Base-by-base conservation (phyloP, 257 asterid genomes). In the Solanum pennellii region DNA sequence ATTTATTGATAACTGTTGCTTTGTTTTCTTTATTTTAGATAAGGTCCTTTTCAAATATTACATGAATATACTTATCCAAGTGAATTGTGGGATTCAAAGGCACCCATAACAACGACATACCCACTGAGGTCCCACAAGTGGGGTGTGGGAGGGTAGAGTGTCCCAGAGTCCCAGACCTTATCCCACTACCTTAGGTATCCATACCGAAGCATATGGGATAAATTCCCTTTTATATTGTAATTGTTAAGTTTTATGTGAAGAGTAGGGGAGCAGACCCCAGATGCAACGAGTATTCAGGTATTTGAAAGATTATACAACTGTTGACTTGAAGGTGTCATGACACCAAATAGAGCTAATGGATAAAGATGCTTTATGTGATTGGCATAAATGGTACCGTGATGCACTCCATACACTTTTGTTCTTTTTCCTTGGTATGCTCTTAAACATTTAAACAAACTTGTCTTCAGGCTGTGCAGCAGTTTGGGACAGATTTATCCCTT, bases 401-500 rank as follows among this genome's bases (percentile, higher is more conserved):
- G 42, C 65, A 77, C 15, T 45, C 44, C 68, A 31, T 47, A 31
- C 35, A 52, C 84, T 33, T 73, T 33, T 52, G 75, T 66, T 71
- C 29, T 45, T 42, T 60, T 21, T 65, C 75, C 65, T 71, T 27
- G 56, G 37, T 71, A 82, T 69, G 37, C 84, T 29, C 83, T 13
- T 86, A 9, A 75, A 56, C 29, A 23, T 65, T 88, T 83, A 85
- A 52, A 59, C 42, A 41, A 35, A 68, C 68, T 9, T 44, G 66
- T 75, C 45, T 87, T 83, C 82, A 96, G 99, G 99, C 93, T 39
- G 85, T 95, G 52, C 92, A 89, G 91, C 98, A 94, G 91, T 94
- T 95, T 92, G 99, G 99, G 88, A 91, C 98, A 20, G 98, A 96
- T 89, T 90, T 95, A 87, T 93, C 98, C 39, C 91, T 96, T 98